phyloP scores from a whole-genome alignment of 1,284 basidiomycete species.

The Moniliophthora roreri region DNA sequence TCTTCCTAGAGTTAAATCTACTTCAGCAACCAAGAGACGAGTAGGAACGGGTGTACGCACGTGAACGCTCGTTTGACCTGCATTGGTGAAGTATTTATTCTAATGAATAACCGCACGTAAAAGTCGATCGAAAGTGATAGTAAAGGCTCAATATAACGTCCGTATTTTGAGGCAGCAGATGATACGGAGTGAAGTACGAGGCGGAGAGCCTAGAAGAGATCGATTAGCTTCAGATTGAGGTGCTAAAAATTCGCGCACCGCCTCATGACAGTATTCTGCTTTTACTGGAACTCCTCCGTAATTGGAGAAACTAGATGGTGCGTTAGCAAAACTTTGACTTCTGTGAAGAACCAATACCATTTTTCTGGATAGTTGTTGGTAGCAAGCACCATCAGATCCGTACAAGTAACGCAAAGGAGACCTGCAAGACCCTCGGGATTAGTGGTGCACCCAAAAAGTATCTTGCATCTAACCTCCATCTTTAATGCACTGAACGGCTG shows the following conservation, averaged over 20 bases:
- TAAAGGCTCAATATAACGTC: slow-evolving; percentile 89
- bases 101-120: slow-evolving; percentile 92
- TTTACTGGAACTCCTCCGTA: slow-evolving; percentile 95
- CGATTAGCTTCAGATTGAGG: slow-evolving; percentile 2
- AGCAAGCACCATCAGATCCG: slow-evolving; percentile 92
- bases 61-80: slow-evolving; percentile 85
- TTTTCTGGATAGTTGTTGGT: slow-evolving; percentile 97
- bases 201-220: slow-evolving; percentile 68
- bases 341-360: slow-evolving; percentile 55
- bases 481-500: slow-evolving; percentile 88
- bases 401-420: slow-evolving; percentile 94
- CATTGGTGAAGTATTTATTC: slow-evolving; percentile 73
- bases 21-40: slow-evolving; percentile 10
- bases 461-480: slow-evolving; percentile 70
- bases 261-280: slow-evolving; percentile 94
- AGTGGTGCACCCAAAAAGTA: slow-evolving; percentile 1
- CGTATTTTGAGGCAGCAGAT: slow-evolving; percentile 88
- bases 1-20: slow-evolving; percentile 65
- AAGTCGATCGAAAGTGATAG: slow-evolving; percentile 96
- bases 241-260: slow-evolving; percentile 44
- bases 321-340: too few species aligned
- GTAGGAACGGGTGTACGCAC: slow-evolving; percentile 41
- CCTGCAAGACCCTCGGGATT: slow-evolving; percentile 53
- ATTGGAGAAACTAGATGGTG: slow-evolving; percentile 74
- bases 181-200: slow-evolving; percentile 87